These are phyloP conservation scores for Phytophthora sojae DNA, from an alignment of 352 stramenopile genomes.

Conservation along the genomic window DNA sequence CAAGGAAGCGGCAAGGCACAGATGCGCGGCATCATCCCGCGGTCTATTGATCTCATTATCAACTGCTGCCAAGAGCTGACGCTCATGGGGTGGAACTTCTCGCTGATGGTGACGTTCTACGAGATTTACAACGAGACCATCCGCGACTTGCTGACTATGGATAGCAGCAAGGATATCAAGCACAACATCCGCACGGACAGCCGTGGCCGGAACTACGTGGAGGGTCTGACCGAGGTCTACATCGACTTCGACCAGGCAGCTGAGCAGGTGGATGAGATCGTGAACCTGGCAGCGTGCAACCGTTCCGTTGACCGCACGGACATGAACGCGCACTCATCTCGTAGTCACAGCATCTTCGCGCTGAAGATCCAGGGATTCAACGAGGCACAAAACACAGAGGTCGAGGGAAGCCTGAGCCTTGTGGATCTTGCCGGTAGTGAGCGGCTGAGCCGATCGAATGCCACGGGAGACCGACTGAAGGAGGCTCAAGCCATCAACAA, in stretches of 20 bases:
- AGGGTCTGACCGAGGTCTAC: conserved; percentile 84
- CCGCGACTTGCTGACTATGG: conserved; percentile 94
- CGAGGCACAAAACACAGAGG: conserved; percentile 90
- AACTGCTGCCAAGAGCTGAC: conserved; percentile 70
- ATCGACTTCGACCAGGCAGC: conserved; percentile 89
- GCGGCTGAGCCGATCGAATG: conserved; percentile 93
- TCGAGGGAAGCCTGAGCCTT: conserved; percentile 95
- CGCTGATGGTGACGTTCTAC: conserved; percentile 97
- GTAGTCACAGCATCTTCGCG: conserved; percentile 98
- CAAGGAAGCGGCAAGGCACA: conserved; percentile 95
- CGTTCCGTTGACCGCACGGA: conserved; percentile 97
- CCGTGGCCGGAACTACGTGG: conserved; percentile 86
- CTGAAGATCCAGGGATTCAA: conserved; percentile 91
- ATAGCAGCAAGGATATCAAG: conserved; percentile 53
- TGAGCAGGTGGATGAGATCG: conserved; percentile 87
- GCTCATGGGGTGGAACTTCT: conserved; percentile 95
- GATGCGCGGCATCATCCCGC: conserved; percentile 98
- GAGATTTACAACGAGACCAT: conserved; percentile 99
- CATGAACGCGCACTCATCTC: conserved; percentile 98
- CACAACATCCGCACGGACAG: conserved; percentile 86
- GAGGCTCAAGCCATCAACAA: conserved; percentile 99
- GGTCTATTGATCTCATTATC: conserved; percentile 95
- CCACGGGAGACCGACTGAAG: conserved; percentile 93
- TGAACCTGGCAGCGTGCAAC: conserved; percentile 91
- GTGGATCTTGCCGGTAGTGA: conserved; percentile 96